These are phyloP conservation scores for Colletotrichum navitas DNA, from an alignment of 2,329 filamentous ascomycete genomes.

Conservation along the genomic window DNA sequence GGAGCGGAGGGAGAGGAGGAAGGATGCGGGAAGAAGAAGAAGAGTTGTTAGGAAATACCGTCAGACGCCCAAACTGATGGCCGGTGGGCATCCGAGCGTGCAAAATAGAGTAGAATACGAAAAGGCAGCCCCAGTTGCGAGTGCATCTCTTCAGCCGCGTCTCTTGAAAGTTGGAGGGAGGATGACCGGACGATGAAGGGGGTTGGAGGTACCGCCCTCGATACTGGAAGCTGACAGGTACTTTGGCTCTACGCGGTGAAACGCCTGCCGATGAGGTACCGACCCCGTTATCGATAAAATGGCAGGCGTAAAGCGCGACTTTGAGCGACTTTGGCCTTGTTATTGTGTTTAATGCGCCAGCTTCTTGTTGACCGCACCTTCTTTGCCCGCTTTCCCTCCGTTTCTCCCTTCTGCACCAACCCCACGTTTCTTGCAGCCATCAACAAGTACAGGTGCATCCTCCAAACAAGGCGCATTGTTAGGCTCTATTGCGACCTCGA, in stretches of 20 bases:
- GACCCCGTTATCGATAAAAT: conserved; percentile 22
- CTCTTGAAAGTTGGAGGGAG: conserved; percentile 7
- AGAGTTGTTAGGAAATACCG: conserved; percentile 21
- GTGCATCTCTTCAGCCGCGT: conserved; percentile 37
- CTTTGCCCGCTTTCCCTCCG: conserved; percentile 42
- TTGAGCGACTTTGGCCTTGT: conserved; percentile 35
- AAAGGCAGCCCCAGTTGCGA: conserved; percentile 7
- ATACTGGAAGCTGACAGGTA: conserved; percentile 28
- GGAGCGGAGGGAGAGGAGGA: conserved; percentile 1
- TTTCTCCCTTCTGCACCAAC: conserved; percentile 53
- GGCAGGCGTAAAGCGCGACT: conserved; percentile 21
- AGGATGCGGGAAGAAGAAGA: neutral
- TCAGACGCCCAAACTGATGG: conserved; percentile 33
- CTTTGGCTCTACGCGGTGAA: neutral
- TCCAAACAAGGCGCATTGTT: conserved; percentile 43
- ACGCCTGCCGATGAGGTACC: conserved; percentile 12
- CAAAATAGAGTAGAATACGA: conserved; percentile 32
- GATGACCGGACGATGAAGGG: conserved; percentile 27
- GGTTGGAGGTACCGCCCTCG: conserved; percentile 29
- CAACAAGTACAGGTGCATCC: conserved; percentile 45
- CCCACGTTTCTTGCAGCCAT: conserved; percentile 52
- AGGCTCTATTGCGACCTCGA: conserved; percentile 42
- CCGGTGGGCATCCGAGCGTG: conserved; percentile 34
- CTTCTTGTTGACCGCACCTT: conserved; percentile 44
- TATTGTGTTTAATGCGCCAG: conserved; percentile 42